Conservation (phyloP, 2,329 filamentous ascomycete genomes). For the Trichophyton mentagrophytes region DNA sequence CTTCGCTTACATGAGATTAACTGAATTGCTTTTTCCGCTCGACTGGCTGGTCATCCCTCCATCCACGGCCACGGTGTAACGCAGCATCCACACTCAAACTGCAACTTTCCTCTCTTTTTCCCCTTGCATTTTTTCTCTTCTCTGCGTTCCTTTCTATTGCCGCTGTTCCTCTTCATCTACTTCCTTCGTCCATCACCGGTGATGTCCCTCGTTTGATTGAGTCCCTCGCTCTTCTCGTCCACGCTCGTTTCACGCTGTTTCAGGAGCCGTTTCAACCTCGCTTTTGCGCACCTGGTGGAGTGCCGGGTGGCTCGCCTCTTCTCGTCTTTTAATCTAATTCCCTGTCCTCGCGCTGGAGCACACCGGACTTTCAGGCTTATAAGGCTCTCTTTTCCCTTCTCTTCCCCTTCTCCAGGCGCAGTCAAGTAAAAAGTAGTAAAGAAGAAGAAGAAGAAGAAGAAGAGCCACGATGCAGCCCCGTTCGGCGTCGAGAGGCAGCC, state of each 20-base stretch:
- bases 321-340: background rate
- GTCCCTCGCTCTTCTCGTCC: background rate
- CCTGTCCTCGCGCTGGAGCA: background rate
- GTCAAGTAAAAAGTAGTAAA: background rate
- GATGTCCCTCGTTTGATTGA: background rate
- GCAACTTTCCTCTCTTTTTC: background rate
- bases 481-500: background rate
- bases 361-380: too few species aligned
- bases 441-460: background rate
- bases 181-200: background rate
- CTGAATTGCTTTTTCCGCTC: too few species aligned
- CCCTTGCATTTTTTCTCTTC: background rate
- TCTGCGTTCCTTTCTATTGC: background rate
- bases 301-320: background rate
- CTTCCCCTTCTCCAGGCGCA: too few species aligned
- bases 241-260: slow-evolving; percentile 3
- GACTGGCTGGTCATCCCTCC: too few species aligned
- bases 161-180: background rate
- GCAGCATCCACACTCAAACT: background rate
- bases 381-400: too few species aligned
- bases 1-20: too few species aligned
- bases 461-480: background rate
- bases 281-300: background rate
- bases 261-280: background rate
- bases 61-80: background rate